Percentiles rank a stretch among this genome's conserved stretches.
Evolutionary conservation across 2,329 filamentous ascomycete genomes (phyloP).

Genomic region (Stachybotrys elegans): DNA sequence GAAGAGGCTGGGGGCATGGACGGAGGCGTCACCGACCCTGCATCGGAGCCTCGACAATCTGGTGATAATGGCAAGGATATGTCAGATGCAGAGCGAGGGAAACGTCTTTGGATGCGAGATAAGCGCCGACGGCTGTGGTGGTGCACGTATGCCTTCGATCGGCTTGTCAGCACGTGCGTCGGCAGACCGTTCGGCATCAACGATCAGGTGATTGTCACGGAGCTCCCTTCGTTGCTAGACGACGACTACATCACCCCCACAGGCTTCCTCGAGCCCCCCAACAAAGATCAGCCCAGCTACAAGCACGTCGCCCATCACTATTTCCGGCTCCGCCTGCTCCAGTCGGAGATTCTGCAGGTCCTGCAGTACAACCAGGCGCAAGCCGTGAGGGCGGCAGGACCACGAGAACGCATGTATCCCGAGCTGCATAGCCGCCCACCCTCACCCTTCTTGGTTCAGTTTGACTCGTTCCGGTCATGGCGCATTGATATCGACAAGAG

Average conservation of each 20-base stretch:
- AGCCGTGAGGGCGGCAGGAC: conserved; percentile 61
- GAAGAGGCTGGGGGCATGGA: conserved; percentile 72
- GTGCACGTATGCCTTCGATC: conserved; percentile 93
- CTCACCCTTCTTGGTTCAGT: conserved; percentile 79
- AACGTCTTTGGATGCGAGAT: conserved; percentile 80
- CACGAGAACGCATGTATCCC: conserved; percentile 60
- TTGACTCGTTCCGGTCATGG: conserved; percentile 85
- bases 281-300: conserved; percentile 67
- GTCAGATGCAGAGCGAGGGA: conserved; percentile 42
- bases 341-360: conserved; percentile 93
- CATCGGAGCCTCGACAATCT: conserved; percentile 27
- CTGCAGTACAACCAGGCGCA: conserved; percentile 88
- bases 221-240: conserved; percentile 85
- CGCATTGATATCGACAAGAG: conserved; percentile 80
- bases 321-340: conserved; percentile 78
- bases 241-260: conserved; percentile 80
- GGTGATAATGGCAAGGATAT: conserved; percentile 29
- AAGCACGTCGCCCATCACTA: conserved; percentile 92
- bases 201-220: conserved; percentile 94
- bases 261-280: conserved; percentile 62
- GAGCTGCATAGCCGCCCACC: conserved; percentile 75
- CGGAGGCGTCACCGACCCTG: conserved; percentile 47
- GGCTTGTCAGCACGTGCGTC: conserved; percentile 91
- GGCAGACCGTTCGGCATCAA: conserved; percentile 89
- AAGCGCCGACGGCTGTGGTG: conserved; percentile 87